Evolutionary conservation across 106 monocot genomes (phyloP).

Genomic region (Phalaenopsis equestris): DNA sequence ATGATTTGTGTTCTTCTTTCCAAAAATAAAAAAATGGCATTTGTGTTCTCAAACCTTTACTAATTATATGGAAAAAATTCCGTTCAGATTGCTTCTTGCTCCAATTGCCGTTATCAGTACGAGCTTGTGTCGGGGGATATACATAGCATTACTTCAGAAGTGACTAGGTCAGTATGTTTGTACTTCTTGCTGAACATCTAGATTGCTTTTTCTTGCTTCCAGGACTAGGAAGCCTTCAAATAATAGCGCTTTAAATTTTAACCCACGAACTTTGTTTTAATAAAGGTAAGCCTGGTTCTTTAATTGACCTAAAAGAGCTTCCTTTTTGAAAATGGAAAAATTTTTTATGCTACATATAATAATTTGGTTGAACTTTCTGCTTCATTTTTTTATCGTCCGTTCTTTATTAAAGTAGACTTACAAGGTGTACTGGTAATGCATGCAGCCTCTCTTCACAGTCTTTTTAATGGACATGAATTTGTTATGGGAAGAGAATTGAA

Average conservation of each 20-base stretch:
- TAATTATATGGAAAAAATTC: neutral
- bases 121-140: conserved; percentile 91
- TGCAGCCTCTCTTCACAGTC: too few species aligned
- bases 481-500: too few species aligned
- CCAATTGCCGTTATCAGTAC: conserved; percentile 89
- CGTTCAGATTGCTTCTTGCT: conserved; percentile 74
- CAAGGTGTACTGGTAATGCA: too few species aligned
- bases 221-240: neutral
- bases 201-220: neutral
- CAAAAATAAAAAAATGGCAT: neutral
- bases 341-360: too few species aligned
- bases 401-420: too few species aligned
- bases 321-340: too few species aligned
- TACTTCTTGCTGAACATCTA: neutral
- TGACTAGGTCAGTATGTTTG: conserved; percentile 56
- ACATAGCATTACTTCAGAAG: conserved; percentile 80
- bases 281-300: too few species aligned
- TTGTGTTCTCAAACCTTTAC: neutral
- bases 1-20: neutral
- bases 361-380: too few species aligned
- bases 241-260: neutral
- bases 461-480: too few species aligned
- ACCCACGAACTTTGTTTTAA: neutral
- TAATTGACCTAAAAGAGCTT: too few species aligned
- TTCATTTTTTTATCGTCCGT: too few species aligned